Percentiles rank a stretch among this genome's conserved stretches.
Conservation (phyloP, 148 eudicot species). For the Rhododendron kiyosumense region DNA sequence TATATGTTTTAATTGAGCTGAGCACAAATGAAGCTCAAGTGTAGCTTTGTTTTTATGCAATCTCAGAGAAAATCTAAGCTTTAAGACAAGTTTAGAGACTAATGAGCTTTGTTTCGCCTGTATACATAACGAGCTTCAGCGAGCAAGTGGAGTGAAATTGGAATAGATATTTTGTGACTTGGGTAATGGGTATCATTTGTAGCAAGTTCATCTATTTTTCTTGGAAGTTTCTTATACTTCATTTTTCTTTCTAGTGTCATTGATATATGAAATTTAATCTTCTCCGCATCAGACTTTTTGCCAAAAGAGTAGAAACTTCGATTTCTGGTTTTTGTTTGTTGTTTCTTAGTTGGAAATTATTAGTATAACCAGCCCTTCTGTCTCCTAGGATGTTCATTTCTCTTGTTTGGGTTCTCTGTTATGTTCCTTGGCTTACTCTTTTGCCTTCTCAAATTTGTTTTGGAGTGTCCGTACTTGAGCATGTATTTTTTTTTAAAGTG, state of each 20-base stretch:
- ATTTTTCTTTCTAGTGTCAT: background rate
- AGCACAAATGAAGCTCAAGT: background rate
- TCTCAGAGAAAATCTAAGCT: background rate
- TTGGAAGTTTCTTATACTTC: background rate
- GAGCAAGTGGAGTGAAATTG: background rate
- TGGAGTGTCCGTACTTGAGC: background rate
- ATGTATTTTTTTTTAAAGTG: background rate
- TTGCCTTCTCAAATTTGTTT: background rate
- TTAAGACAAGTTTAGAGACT: background rate
- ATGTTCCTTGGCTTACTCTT: background rate
- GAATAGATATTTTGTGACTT: background rate
- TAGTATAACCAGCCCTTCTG: background rate
- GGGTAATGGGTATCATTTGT: background rate
- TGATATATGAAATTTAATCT: background rate
- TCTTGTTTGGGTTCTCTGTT: background rate
- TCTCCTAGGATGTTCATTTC: background rate
- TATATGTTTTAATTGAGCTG: background rate
- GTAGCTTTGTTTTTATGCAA: background rate
- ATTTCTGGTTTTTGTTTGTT: background rate
- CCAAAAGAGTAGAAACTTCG: background rate
- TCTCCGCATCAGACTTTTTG: background rate
- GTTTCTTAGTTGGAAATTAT: background rate
- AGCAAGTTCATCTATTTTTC: background rate
- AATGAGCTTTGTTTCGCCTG: background rate
- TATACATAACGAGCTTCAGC: background rate